These are phyloP conservation scores for Micractinium conductrix DNA, from an alignment of 139 green algal species.

Conservation along the genomic window DNA sequence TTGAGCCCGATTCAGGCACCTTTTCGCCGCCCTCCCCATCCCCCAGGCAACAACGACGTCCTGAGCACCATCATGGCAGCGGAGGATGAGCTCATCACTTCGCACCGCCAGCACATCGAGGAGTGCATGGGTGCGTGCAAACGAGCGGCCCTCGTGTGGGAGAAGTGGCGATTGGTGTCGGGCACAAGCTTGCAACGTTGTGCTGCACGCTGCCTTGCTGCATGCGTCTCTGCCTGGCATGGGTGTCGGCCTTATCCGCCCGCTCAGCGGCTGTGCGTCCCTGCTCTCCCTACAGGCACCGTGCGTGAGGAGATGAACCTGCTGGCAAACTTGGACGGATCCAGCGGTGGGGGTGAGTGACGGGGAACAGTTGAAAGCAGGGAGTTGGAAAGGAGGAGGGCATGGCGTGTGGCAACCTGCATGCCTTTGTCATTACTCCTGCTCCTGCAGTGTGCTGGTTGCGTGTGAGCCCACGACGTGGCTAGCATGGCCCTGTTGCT, in stretches of 20 bases:
- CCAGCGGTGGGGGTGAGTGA: neutral
- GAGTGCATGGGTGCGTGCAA: conserved; percentile 87
- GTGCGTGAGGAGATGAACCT: conserved; percentile 81
- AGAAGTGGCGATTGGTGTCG: no score
- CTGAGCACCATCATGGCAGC: conserved; percentile 87
- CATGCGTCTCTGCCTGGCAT: no score
- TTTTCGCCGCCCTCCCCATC: no score
- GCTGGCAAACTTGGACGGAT: conserved; percentile 56
- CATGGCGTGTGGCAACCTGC: neutral
- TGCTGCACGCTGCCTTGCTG: no score
- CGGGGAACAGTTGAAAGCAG: neutral
- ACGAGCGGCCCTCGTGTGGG: no score
- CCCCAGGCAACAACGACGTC: no score
- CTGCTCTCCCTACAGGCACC: no score
- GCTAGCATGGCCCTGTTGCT: no score
- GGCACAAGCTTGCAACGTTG: no score
- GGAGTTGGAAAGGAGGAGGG: neutral
- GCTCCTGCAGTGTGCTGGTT: neutral
- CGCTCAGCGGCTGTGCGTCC: no score
- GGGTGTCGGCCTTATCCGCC: no score
- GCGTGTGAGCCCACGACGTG: neutral
- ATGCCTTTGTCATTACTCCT: neutral
- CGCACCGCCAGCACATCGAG: conserved; percentile 88
- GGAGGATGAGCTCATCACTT: conserved; percentile 89
- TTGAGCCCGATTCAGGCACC: no score